These are phyloP conservation scores for Paecilomyces sp. DNA, from an alignment of 2,329 filamentous ascomycete species.

Conservation along the genomic window DNA sequence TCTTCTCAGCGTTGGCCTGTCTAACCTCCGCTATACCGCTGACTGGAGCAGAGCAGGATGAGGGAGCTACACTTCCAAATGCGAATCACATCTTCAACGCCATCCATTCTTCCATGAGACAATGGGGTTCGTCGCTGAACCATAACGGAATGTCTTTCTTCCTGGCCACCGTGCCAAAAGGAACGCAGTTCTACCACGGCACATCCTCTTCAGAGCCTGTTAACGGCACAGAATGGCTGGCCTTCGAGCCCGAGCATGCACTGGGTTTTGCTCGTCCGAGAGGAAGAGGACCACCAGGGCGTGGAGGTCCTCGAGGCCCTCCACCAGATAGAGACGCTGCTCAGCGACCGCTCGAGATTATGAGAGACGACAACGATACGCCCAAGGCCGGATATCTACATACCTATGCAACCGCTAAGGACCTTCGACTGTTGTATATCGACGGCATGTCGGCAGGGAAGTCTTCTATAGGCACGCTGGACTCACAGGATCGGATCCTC, in stretches of 20 bases:
- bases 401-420: slow-evolving; percentile 53
- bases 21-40: not conserved
- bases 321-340: not conserved
- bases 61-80: slow-evolving; percentile 31
- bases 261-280: slow-evolving; percentile 49
- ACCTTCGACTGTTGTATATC: slow-evolving; percentile 58
- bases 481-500: slow-evolving; percentile 59
- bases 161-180: slow-evolving; percentile 56
- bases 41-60: not conserved
- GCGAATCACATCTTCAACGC: slow-evolving; percentile 65
- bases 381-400: slow-evolving; percentile 53
- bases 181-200: slow-evolving; percentile 64
- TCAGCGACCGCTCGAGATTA: not conserved
- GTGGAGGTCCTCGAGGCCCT: not conserved
- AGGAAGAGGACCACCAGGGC: not conserved
- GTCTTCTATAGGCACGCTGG: slow-evolving; percentile 57
- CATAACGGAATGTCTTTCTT: slow-evolving; percentile 73
- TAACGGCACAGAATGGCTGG: slow-evolving; percentile 59
- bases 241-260: slow-evolving; percentile 70
- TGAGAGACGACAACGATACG: not conserved
- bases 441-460: slow-evolving; percentile 67
- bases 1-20: not conserved
- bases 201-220: slow-evolving; percentile 40
- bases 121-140: slow-evolving; percentile 65
- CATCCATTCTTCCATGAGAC: slow-evolving; percentile 64